Conservation (phyloP, 2,329 filamentous ascomycete genomes). For the Fusarium sambucinum region DNA sequence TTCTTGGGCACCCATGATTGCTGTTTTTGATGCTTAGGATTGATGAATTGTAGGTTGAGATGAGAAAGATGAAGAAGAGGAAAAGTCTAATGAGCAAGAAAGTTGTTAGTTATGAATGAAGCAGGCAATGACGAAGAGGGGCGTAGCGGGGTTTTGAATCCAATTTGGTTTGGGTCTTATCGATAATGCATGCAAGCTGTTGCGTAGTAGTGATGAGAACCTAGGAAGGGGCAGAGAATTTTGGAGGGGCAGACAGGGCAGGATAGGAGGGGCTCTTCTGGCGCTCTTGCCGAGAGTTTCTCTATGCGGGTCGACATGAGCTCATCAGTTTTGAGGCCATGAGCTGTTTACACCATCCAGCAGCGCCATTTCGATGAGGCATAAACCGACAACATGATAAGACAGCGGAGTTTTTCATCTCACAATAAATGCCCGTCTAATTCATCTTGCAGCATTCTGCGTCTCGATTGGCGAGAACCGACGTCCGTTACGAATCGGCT, state of each 20-base stretch:
- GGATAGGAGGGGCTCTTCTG: constrained; percentile 30
- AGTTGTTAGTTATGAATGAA: constrained; percentile 43
- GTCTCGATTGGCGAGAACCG: constrained; percentile 42
- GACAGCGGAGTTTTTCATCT: constrained; percentile 37
- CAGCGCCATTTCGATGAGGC: constrained; percentile 43
- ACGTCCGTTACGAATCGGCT: constrained; percentile 24
- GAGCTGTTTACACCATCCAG: constrained; percentile 44
- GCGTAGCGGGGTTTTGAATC: constrained; percentile 47
- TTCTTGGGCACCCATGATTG: constrained; percentile 55
- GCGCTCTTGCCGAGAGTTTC: constrained; percentile 37
- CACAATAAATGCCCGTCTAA: constrained; percentile 25
- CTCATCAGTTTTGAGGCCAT: constrained; percentile 40
- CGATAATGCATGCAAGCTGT: constrained; percentile 42
- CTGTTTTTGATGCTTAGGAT: constrained; percentile 40
- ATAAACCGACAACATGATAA: constrained; percentile 39
- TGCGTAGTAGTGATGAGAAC: constrained; percentile 15
- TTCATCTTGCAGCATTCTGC: constrained; percentile 38
- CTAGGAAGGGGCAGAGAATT: constrained; percentile 6
- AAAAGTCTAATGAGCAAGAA: constrained; percentile 44
- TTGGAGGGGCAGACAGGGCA: constrained; percentile 40
- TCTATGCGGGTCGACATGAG: constrained; percentile 42
- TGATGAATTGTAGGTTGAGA: constrained; percentile 34
- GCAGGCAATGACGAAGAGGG: constrained; percentile 41
- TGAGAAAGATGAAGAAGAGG: constrained; percentile 24
- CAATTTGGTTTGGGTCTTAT: constrained; percentile 39